Base-by-base conservation (phyloP, 176 grass and related monocot species). In the Poa annua region DNA sequence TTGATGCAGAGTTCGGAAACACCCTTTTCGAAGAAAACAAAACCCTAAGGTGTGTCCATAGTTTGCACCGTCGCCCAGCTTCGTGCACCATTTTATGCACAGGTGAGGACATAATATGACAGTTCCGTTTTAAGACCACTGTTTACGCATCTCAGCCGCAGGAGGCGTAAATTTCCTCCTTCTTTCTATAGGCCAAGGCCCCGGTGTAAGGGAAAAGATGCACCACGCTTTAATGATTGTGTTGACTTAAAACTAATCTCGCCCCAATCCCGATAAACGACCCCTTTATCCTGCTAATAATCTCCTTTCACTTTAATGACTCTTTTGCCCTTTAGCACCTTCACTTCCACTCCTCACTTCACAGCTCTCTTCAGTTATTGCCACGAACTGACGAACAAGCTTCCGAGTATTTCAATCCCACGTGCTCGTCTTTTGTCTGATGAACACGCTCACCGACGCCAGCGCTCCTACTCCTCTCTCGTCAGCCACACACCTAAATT, bases 191-290 rank as follows among this genome's bases (percentile, higher is more conserved):
- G 71, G 62, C 45, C 34, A 29, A 29, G 29, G 29, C 29, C 29
- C 29, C 55, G 66, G 74, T 83, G 84, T 57, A 83, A 59, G 79
- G 83, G 38, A 26, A 86, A 90, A 86, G 78, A 79, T 15, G 79
- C 78, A 59, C 33, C 13, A 29, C 16, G 48, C 79, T 86, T 90
- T 86, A 83, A 74, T 90, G 79, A 86, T 78, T 39, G 77, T 81
- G 74, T 83, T 79, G 79, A 83, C 80, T 89, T 79, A 60, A 68
- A 26, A 44, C 44, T 74, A 86, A 74, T 15, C 11, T 0, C 38
- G 83, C 79, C 16, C 57, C 66, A 38, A 90, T 90, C 80, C 75
- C 75, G 3, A 71, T 75, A 56, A 86, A 66, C 63, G 50, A 71
- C 24, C 59, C 11, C 21, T 35, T 73, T 20, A 8, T 38, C 68